Base-by-base conservation (phyloP, 2,329 filamentous ascomycete species). In the Reticulascus tulasneorum region DNA sequence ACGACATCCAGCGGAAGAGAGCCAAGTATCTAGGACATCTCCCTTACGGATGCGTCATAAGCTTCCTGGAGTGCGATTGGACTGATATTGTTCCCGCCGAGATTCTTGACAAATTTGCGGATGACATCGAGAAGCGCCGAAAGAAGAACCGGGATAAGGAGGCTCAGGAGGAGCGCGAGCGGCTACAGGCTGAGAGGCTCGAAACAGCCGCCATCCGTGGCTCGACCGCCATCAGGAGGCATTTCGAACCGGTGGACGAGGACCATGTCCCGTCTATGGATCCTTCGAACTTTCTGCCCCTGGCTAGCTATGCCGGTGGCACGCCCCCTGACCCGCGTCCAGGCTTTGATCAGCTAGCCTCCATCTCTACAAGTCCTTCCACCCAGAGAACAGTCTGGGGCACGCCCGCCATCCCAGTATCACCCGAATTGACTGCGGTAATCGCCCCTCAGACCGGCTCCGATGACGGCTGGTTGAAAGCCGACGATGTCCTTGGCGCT, bases 11-110 rank as follows among this genome's bases (percentile, higher is more conserved):
- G 35, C 79, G 90, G 29, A 89, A 85, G 55, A 78, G 88, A 21
- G 82, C 86, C 37, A 94, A 93, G 56, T 96, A 95, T 47, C 73
- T 96, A 4, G 79, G 79, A 1, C 90, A 96, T 59, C 71, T 96
- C 6, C 90, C 90, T 0, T 81, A 85, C 33, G 90, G 90, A n/a
- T 95, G 89, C 56, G 84, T 94, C 47, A 86, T 96, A 26, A 88
- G 75, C 47, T 95, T 95, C 51, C 62, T 96, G 2, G 90, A 96
- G 62, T 96, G 90, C 54, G 89, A 96, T 58, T 96, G 90, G 90
- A 89, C 86, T 4, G 89, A 94, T 47, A 86, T 93, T 23, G 86
- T 96, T 6, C 74, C 80, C 4, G 71, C 80, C 1, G 82, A 86
- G 33, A 75, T 86, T 4, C 67, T 96, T n/a, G 79, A 79, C 24